phyloP scores from a whole-genome alignment of 805 yeast genomes.

The Saccharomycopsis sp. region DNA sequence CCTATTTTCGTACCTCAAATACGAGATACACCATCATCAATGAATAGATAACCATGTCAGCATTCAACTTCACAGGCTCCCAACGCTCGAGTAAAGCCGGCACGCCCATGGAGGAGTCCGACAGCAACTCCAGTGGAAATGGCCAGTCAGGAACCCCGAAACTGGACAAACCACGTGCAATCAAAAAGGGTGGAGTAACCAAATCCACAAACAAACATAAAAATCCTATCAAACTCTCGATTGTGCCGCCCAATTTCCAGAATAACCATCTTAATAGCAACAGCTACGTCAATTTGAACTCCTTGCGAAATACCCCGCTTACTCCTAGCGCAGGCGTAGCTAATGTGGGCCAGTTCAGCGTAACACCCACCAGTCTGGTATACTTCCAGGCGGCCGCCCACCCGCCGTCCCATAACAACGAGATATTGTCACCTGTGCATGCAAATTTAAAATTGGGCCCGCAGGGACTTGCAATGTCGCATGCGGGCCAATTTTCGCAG shows the following conservation, averaged over 20 bases:
- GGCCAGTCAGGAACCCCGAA: neutral
- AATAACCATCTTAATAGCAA: conserved; percentile 9
- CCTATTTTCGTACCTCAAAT: neutral
- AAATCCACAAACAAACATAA: conserved; percentile 6
- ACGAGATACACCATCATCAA: neutral
- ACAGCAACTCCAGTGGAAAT: neutral
- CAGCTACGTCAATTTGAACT: conserved; percentile 10
- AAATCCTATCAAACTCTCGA: conserved; percentile 14
- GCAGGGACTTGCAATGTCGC: no score
- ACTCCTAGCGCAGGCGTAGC: conserved; percentile 15
- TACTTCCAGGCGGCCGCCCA: neutral
- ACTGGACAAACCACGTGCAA: neutral
- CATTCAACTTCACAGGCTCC: neutral
- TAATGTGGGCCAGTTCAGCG: neutral
- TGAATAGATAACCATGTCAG: conserved; percentile 1
- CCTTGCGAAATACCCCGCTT: conserved; percentile 18
- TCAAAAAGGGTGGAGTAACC: neutral
- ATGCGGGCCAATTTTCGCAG: conserved; percentile 5
- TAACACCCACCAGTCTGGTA: conserved; percentile 2
- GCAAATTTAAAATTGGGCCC: conserved; percentile 8
- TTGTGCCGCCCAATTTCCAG: conserved; percentile 6
- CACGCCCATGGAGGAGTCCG: neutral
- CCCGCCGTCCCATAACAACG: conserved; percentile 3
- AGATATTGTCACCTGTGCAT: conserved; percentile 5
- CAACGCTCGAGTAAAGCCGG: neutral